phyloP scores from a whole-genome alignment of 345 rosid genomes.

The Excoecaria cochinchinensis region DNA sequence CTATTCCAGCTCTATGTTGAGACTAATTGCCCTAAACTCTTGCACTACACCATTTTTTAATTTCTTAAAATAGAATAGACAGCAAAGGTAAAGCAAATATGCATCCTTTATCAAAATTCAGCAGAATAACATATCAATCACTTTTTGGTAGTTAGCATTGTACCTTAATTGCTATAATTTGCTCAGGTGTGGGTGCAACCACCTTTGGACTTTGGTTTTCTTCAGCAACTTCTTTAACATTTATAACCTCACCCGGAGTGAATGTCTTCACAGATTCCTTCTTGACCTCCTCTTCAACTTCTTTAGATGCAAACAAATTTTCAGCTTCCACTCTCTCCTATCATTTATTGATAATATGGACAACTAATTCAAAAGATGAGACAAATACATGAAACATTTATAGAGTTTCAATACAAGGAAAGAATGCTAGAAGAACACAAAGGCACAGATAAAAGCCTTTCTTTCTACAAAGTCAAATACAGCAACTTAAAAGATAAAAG shows the following conservation, averaged over 20 bases:
- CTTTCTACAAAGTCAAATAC: background rate
- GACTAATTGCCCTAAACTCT: too few species aligned
- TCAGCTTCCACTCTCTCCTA: slow-evolving; percentile 94
- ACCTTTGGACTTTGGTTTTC: slow-evolving; percentile 63
- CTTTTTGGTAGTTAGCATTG: slow-evolving; percentile 6
- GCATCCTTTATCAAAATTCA: background rate
- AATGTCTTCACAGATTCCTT: slow-evolving; percentile 56
- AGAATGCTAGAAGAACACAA: background rate
- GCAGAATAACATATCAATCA: background rate
- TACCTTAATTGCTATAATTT: slow-evolving; percentile 96
- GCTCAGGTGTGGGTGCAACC: slow-evolving; percentile 92
- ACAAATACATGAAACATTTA: background rate
- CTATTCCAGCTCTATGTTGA: too few species aligned
- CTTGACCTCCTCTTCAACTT: slow-evolving; percentile 81
- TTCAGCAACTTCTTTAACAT: slow-evolving; percentile 50
- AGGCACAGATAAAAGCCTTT: background rate
- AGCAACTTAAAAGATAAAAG: slow-evolving; percentile 1
- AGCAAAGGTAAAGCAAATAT: background rate
- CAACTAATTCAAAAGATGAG: background rate
- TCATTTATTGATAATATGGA: slow-evolving; percentile 21
- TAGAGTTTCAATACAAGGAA: background rate
- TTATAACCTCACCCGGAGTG: slow-evolving; percentile 58
- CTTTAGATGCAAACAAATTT: slow-evolving; percentile 78
- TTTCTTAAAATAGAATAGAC: background rate
- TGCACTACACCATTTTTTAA: background rate